phyloP scores from a whole-genome alignment of 176 grass and related monocot genomes.

The Microstegium vimineum region DNA sequence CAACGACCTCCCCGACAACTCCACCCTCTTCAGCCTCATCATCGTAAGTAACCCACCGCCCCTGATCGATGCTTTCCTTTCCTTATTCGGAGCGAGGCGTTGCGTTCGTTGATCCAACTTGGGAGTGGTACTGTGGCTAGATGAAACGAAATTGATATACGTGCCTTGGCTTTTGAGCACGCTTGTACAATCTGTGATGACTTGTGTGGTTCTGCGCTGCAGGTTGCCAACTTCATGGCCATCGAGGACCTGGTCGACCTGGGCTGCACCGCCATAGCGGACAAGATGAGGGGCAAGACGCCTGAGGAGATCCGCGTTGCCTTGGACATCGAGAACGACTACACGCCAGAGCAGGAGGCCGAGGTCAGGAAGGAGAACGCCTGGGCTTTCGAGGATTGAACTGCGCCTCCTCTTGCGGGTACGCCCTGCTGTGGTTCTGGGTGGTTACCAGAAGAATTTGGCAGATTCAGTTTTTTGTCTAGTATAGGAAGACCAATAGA shows the following conservation, averaged over 20 bases:
- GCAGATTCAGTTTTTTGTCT: background rate
- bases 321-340: slow-evolving; percentile 69
- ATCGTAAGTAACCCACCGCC: slow-evolving; percentile 26
- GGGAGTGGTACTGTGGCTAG: background rate
- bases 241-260: slow-evolving; percentile 55
- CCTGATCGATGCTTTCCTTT: background rate
- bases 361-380: slow-evolving; percentile 51
- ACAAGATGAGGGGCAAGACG: slow-evolving; percentile 68
- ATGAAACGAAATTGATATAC: background rate
- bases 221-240: slow-evolving; percentile 52
- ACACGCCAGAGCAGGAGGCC: slow-evolving; percentile 56
- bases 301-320: slow-evolving; percentile 48
- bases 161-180: background rate
- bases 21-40: slow-evolving; percentile 57
- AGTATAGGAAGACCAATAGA: slow-evolving; percentile 11
- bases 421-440: background rate
- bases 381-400: slow-evolving; percentile 49
- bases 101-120: background rate
- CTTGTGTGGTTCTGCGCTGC: background rate
- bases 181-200: background rate
- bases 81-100: background rate
- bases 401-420: background rate
- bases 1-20: slow-evolving; percentile 32
- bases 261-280: slow-evolving; percentile 28
- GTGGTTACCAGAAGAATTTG: background rate